Evolutionary conservation across 2,329 filamentous ascomycete genomes (phyloP).

Genomic region (Didymella lethalis): DNA sequence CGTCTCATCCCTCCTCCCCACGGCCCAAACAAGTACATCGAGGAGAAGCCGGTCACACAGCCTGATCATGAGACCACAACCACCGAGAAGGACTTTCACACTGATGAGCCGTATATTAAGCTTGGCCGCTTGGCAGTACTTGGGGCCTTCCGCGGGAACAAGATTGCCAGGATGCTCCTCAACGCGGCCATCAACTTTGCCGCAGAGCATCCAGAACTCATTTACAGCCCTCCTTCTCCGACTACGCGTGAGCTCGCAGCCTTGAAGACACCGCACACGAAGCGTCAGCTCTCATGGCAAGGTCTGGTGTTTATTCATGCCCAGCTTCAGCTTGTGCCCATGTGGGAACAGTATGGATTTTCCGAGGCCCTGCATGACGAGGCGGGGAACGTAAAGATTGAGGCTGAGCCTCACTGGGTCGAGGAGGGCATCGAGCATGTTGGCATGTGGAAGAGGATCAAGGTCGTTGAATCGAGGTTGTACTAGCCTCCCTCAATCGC

Average conservation of each 20-base stretch:
- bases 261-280: slow-evolving; percentile 53
- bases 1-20: slow-evolving; percentile 85
- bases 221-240: slow-evolving; percentile 52
- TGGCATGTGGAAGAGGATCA: slow-evolving; percentile 75
- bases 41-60: slow-evolving; percentile 36
- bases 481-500: slow-evolving; percentile 1
- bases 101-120: slow-evolving; percentile 79
- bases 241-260: slow-evolving; percentile 53
- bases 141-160: slow-evolving; percentile 68
- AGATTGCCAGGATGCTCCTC: slow-evolving; percentile 72
- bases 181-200: slow-evolving; percentile 74
- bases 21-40: slow-evolving; percentile 64
- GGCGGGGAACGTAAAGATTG: slow-evolving; percentile 40
- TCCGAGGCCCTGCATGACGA: slow-evolving; percentile 74
- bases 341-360: slow-evolving; percentile 80
- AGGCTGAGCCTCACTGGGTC: slow-evolving; percentile 64
- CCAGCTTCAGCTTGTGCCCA: slow-evolving; percentile 68
- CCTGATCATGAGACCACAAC: slow-evolving; percentile 39
- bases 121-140: slow-evolving; percentile 79
- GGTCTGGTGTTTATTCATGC: slow-evolving; percentile 83
- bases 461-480: slow-evolving; percentile 43
- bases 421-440: slow-evolving; percentile 88
- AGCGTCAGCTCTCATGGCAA: slow-evolving; percentile 66
- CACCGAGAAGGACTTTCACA: slow-evolving; percentile 59
- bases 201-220: slow-evolving; percentile 61